Percentiles rank a stretch among this genome's conserved stretches.
Conservation (phyloP, 768 basidiomycete species). For the Calocera cornea region DNA sequence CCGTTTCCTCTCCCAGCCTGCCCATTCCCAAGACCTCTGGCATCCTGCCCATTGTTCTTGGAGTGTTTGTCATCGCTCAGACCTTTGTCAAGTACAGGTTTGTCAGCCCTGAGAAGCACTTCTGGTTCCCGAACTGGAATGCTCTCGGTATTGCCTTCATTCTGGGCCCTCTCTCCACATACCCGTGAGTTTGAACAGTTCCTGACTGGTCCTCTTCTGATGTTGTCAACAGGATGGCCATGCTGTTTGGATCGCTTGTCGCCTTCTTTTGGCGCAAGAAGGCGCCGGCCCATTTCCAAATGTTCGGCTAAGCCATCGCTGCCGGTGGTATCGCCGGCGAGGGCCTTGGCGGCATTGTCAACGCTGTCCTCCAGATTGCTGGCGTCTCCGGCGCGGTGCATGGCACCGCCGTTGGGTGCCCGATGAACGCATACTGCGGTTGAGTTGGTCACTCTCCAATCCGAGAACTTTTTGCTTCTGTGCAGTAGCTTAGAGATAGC, state of each 20-base stretch:
- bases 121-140: neutral
- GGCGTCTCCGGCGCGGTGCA: conserved; percentile 20
- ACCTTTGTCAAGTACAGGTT: neutral
- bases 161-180: neutral
- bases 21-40: neutral
- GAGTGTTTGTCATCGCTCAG: neutral
- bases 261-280: neutral
- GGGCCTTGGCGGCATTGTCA: conserved; percentile 20
- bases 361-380: conserved; percentile 22
- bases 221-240: neutral
- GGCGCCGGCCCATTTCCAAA: neutral
- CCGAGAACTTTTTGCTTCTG: no score
- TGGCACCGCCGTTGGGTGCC: conserved; percentile 23
- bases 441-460: conserved; percentile 8
- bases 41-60: neutral
- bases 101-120: neutral
- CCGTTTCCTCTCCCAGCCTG: neutral
- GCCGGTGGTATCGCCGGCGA: neutral
- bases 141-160: neutral
- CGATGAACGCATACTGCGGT: conserved; percentile 22
- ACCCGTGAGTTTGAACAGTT: neutral
- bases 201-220: neutral
- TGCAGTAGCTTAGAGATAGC: no score
- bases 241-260: neutral
- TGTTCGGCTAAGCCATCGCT: neutral